Conservation (phyloP, 768 basidiomycete genomes). For the Erythrobasidium yunnanense region DNA sequence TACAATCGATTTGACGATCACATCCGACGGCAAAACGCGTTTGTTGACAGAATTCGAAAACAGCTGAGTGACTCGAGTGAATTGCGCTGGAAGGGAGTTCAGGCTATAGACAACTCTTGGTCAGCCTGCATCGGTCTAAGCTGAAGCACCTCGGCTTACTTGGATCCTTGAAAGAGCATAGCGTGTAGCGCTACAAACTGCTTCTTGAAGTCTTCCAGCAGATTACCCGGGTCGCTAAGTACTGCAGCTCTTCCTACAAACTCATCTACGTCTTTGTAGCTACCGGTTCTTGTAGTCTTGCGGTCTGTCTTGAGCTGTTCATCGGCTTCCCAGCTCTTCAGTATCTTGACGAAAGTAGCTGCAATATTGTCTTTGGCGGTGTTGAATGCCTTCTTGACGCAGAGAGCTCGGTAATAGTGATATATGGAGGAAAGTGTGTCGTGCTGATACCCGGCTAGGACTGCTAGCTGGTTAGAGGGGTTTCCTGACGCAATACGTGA, state of each 20-base stretch:
- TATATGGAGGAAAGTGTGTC: slow-evolving; percentile 70
- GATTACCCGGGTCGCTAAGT: slow-evolving; percentile 43
- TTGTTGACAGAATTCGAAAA: slow-evolving; percentile 57
- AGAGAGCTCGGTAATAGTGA: slow-evolving; percentile 84
- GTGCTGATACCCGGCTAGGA: slow-evolving; percentile 69
- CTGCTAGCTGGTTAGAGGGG: slow-evolving; percentile 89
- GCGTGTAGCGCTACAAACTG: slow-evolving; percentile 21
- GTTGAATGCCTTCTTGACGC: slow-evolving; percentile 72
- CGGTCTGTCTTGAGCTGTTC: not conserved
- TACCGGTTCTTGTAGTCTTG: slow-evolving; percentile 1
- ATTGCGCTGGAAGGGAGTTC: slow-evolving; percentile 41
- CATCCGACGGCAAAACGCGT: slow-evolving; percentile 61
- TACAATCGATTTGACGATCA: slow-evolving; percentile 62
- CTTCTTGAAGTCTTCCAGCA: slow-evolving; percentile 21
- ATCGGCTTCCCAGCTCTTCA: slow-evolving; percentile 48
- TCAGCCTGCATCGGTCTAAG: too few relatives aligned
- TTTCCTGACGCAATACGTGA: too few relatives aligned
- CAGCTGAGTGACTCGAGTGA: slow-evolving; percentile 48
- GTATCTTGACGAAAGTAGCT: slow-evolving; percentile 56
- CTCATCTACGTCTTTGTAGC: slow-evolving; percentile 40
- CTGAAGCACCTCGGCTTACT: too few relatives aligned
- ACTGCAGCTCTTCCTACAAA: slow-evolving; percentile 44
- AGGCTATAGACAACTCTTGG: too few relatives aligned
- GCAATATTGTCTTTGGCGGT: slow-evolving; percentile 76
- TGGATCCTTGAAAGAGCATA: not conserved